phyloP scores from a whole-genome alignment of 2,329 filamentous ascomycete genomes.

The Zymoseptoria crescenta region DNA sequence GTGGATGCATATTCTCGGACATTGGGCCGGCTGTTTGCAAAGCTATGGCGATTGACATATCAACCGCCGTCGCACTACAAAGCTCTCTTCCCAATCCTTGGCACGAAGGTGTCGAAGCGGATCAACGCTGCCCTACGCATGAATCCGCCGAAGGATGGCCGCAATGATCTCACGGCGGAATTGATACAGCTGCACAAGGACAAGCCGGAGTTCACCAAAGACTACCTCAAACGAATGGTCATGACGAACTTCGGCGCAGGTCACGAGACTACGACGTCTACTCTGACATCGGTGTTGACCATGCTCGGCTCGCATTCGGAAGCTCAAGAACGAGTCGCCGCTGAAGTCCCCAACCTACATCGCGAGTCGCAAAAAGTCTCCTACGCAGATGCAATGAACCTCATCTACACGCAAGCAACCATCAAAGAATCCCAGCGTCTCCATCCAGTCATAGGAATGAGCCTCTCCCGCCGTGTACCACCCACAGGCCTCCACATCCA shows the following conservation, averaged over 20 bases:
- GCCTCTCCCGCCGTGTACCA: constrained; percentile 33
- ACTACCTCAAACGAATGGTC: constrained; percentile 14
- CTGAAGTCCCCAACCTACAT: background rate
- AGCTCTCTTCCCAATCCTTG: constrained; percentile 10
- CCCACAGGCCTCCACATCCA: constrained; percentile 31
- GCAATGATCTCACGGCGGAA: constrained; percentile 9
- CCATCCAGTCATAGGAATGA: constrained; percentile 38
- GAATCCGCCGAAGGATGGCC: constrained; percentile 4
- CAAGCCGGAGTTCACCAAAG: constrained; percentile 10
- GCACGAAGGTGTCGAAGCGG: constrained; percentile 8
- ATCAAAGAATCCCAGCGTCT: constrained; percentile 40
- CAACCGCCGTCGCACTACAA: constrained; percentile 10
- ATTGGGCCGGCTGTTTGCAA: constrained; percentile 8
- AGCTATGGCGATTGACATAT: constrained; percentile 9
- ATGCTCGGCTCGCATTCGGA: constrained; percentile 8
- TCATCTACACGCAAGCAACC: constrained; percentile 36
- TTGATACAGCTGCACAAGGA: constrained; percentile 12
- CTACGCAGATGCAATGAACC: constrained; percentile 22
- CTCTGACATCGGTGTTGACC: constrained; percentile 5
- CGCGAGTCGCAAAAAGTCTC: background rate
- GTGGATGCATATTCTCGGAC: constrained; percentile 11
- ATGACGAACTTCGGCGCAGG: constrained; percentile 17
- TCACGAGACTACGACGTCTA: constrained; percentile 14
- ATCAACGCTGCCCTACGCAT: constrained; percentile 8
- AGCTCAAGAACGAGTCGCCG: background rate